phyloP scores from a whole-genome alignment of 2,329 filamentous ascomycete genomes.

The Monosporascus sp. region DNA sequence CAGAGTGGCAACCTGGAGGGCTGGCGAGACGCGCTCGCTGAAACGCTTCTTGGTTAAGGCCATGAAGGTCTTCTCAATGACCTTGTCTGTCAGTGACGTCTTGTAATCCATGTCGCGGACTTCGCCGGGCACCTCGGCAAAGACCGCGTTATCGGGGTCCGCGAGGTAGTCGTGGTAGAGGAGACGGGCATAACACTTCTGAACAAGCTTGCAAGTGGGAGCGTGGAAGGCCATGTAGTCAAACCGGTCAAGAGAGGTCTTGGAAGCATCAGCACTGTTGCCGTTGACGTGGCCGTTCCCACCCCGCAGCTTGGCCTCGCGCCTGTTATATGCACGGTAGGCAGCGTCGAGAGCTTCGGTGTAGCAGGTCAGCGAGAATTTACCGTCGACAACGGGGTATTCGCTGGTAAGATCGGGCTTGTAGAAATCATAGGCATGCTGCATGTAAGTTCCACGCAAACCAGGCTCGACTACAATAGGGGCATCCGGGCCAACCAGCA shows the following conservation, averaged over 20 bases:
- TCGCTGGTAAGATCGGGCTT: slow-evolving; percentile 85
- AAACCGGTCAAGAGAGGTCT: slow-evolving; percentile 71
- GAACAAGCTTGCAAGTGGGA: slow-evolving; percentile 80
- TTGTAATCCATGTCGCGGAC: slow-evolving; percentile 74
- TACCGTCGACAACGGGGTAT: slow-evolving; percentile 80
- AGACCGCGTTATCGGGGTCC: slow-evolving; percentile 61
- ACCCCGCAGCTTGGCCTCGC: slow-evolving; percentile 56
- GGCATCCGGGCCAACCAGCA: slow-evolving; percentile 74
- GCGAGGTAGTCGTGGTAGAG: slow-evolving; percentile 81
- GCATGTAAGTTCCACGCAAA: slow-evolving; percentile 74
- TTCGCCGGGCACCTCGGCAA: slow-evolving; percentile 71
- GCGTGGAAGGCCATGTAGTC: slow-evolving; percentile 81
- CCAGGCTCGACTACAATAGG: slow-evolving; percentile 73
- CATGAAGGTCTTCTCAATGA: slow-evolving; percentile 84
- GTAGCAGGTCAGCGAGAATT: slow-evolving; percentile 80
- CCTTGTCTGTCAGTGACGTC: slow-evolving; percentile 75
- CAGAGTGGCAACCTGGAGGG: slow-evolving; percentile 71
- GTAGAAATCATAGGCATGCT: slow-evolving; percentile 85
- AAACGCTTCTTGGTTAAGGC: slow-evolving; percentile 77
- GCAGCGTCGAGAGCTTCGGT: slow-evolving; percentile 73
- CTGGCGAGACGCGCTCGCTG: slow-evolving; percentile 68
- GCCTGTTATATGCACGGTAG: slow-evolving; percentile 75
- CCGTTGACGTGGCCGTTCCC: slow-evolving; percentile 50
- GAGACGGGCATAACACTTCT: slow-evolving; percentile 78
- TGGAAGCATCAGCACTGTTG: slow-evolving; percentile 35